phyloP scores from a whole-genome alignment of 1,284 basidiomycete genomes.

The Earliella scabrosa region DNA sequence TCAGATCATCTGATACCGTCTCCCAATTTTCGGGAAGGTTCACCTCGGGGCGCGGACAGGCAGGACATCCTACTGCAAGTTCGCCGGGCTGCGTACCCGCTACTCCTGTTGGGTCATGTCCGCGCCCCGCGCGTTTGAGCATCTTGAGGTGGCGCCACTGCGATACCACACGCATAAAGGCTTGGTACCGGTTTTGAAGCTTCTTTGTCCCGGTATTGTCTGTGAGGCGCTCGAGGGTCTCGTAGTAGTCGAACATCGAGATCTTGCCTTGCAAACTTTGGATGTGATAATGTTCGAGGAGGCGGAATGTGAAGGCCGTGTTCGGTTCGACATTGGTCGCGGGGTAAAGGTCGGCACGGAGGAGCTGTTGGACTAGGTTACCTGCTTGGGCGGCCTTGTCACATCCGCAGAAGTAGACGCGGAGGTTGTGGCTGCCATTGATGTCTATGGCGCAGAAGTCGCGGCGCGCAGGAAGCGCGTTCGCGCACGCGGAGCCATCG shows the following conservation, averaged over 20 bases:
- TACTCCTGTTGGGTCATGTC: slow-evolving; percentile 21
- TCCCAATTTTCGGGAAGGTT: slow-evolving; percentile 36
- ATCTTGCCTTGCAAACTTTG: slow-evolving; percentile 18
- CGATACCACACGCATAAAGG: slow-evolving; percentile 22
- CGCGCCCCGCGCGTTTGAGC: slow-evolving; percentile 27
- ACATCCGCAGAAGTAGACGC: slow-evolving; percentile 3
- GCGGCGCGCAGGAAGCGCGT: too few species aligned
- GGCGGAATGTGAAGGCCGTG: too few species aligned
- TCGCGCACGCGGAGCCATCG: too few species aligned
- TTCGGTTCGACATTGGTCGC: slow-evolving; percentile 15
- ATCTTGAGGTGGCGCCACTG: slow-evolving; percentile 27
- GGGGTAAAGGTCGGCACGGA: slow-evolving; percentile 17
- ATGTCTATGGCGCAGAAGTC: slow-evolving; percentile 3
- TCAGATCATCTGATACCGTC: neutral
- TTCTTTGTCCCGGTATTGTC: neutral
- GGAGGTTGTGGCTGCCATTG: neutral
- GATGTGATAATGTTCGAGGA: slow-evolving; percentile 22
- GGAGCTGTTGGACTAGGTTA: slow-evolving; percentile 8
- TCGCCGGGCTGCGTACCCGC: slow-evolving; percentile 19
- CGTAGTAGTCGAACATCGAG: slow-evolving; percentile 24
- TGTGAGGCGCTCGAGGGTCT: slow-evolving; percentile 11
- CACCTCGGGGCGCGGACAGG: slow-evolving; percentile 33
- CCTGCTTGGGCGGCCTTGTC: neutral
- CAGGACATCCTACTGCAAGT: slow-evolving; percentile 33
- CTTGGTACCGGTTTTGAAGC: slow-evolving; percentile 18